A percentile compares a stretch with the other conserved stretches of the same genome.
phyloP scores from a whole-genome alignment of 1,284 basidiomycete genomes.

The Tremellales sp. region DNA sequence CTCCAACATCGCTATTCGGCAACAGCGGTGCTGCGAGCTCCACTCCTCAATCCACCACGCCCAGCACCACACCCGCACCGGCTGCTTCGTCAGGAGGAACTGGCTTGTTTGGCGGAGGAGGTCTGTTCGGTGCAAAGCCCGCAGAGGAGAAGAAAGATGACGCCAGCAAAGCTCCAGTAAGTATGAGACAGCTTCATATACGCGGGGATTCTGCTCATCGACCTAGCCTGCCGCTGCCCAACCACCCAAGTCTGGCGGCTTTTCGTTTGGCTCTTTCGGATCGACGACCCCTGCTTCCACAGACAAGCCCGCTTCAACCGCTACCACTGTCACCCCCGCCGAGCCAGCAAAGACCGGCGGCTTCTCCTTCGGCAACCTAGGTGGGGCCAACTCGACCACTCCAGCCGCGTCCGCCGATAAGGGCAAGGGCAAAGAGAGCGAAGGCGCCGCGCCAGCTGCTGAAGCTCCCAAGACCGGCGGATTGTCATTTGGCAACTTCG shows the following conservation, averaged over 20 bases:
- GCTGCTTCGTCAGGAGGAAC: slow-evolving; percentile 8
- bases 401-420: slow-evolving; percentile 9
- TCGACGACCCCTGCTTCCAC: slow-evolving; percentile 13
- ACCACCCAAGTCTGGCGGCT: too few species aligned
- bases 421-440: neutral
- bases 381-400: slow-evolving; percentile 6
- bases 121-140: slow-evolving; percentile 32
- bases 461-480: slow-evolving; percentile 15
- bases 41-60: slow-evolving; percentile 11
- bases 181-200: too few species aligned
- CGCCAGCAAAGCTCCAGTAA: slow-evolving; percentile 6
- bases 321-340: too few species aligned
- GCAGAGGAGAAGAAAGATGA: slow-evolving; percentile 14
- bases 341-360: slow-evolving; percentile 15
- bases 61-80: slow-evolving; percentile 17
- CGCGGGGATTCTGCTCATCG: too few species aligned
- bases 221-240: too few species aligned
- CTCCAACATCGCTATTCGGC: slow-evolving; percentile 19
- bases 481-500: slow-evolving; percentile 4
- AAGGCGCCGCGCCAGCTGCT: slow-evolving; percentile 22
- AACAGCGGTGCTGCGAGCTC: slow-evolving; percentile 12
- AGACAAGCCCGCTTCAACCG: slow-evolving; percentile 9
- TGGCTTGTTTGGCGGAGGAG: slow-evolving; percentile 15
- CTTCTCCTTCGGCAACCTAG: slow-evolving; percentile 25
- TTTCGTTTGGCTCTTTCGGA: too few species aligned